These are phyloP conservation scores for Domatiomyces catenatus DNA, from an alignment of 2,329 filamentous ascomycete genomes.

Conservation along the genomic window DNA sequence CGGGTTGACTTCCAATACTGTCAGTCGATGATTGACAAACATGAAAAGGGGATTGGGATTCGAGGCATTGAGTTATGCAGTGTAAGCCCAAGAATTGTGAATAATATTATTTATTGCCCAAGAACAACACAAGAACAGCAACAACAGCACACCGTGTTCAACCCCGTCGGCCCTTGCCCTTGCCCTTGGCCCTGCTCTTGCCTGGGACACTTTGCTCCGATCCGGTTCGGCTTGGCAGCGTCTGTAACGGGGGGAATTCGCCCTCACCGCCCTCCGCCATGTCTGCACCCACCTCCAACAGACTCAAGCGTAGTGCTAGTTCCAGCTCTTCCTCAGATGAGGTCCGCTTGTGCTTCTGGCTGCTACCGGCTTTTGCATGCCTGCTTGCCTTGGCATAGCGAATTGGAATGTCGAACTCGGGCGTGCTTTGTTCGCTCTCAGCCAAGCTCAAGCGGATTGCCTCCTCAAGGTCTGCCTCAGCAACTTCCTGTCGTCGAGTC, in stretches of 20 bases:
- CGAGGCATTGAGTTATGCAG: no score
- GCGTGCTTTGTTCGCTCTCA: conserved; percentile 18
- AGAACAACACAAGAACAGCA: background rate
- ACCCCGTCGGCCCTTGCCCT: conserved; percentile 2
- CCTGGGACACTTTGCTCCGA: conserved; percentile 10
- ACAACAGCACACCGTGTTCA: background rate
- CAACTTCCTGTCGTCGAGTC: conserved; percentile 10
- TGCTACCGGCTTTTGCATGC: conserved; percentile 20
- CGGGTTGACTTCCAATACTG: no score
- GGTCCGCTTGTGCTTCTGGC: conserved; percentile 18
- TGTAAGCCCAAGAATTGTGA: no score
- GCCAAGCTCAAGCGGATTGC: conserved; percentile 42
- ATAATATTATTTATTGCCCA: no score
- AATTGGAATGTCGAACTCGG: conserved; percentile 20
- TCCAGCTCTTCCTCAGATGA: conserved; percentile 30
- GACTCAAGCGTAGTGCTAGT: conserved; percentile 46
- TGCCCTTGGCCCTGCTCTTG: conserved; percentile 9
- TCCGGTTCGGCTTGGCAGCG: conserved; percentile 6
- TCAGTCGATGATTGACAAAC: no score
- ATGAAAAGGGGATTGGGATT: no score
- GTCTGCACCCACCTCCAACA: conserved; percentile 42
- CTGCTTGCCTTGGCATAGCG: conserved; percentile 22
- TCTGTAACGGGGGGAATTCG: conserved; percentile 20
- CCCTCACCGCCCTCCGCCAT: conserved; percentile 17
- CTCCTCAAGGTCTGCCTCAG: conserved; percentile 44